Conservation (phyloP, 805 yeast species). For the Blastobotrys americana region DNA sequence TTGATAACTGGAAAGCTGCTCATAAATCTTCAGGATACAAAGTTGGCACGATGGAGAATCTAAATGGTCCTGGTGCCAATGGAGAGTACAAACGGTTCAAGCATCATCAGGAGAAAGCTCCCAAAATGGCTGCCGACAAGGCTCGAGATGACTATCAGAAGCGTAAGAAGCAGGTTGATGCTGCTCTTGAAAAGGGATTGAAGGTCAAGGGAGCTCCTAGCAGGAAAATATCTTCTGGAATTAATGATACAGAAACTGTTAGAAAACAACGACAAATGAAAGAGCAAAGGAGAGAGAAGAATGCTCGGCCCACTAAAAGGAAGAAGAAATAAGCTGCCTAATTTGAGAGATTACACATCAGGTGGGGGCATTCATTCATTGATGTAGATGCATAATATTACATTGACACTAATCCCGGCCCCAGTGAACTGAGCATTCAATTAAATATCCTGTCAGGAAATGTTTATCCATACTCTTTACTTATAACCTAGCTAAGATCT, state of each 20-base stretch:
- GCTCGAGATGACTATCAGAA: slow-evolving; percentile 76
- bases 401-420: too few species aligned
- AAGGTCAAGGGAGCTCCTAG: slow-evolving; percentile 47
- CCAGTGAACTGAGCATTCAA: too few species aligned
- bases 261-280: slow-evolving; percentile 63
- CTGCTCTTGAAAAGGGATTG: slow-evolving; percentile 70
- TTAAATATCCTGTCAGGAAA: too few species aligned
- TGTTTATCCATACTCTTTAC: too few species aligned
- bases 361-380: too few species aligned
- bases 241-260: slow-evolving; percentile 65
- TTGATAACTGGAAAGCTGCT: slow-evolving; percentile 82
- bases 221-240: slow-evolving; percentile 41
- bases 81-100: slow-evolving; percentile 42
- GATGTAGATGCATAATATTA: too few species aligned
- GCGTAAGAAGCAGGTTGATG: slow-evolving; percentile 75
- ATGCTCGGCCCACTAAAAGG: slow-evolving; percentile 55
- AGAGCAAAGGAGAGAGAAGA: slow-evolving; percentile 75
- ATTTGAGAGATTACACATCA: too few species aligned
- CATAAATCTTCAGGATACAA: slow-evolving; percentile 44
- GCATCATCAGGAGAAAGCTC: slow-evolving; percentile 71
- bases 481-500: too few species aligned
- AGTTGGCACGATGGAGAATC: slow-evolving; percentile 50
- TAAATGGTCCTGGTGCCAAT: slow-evolving; percentile 27
- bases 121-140: slow-evolving; percentile 76
- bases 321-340: not conserved